Base-by-base conservation (phyloP, 2,329 filamentous ascomycete species). In the Rutstroemia sp. region DNA sequence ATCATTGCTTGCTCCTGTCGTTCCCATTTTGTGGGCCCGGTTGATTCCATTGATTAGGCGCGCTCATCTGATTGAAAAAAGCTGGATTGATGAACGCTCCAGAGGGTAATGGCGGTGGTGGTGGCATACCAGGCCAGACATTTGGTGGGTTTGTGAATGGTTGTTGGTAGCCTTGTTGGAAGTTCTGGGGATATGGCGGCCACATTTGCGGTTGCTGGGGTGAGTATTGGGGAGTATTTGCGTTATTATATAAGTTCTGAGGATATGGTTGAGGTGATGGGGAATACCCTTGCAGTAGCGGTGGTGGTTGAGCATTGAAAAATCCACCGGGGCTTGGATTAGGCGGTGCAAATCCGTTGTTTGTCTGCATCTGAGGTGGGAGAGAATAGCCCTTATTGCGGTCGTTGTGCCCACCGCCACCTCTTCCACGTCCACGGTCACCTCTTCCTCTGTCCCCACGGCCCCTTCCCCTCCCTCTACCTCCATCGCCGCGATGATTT, bases 71-170 rank as follows among this genome's bases (percentile, higher is more conserved):
- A 17, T 44, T 30, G 42, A 68, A 66, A 57, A 69, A 69, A 5
- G 64, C 63, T 19, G 67, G 67, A 34, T 69, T 69, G 36, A 68
- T 60, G 42, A 64, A 68, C 14, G 64, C 63, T n/a, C 67, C 66
- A 38, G 58, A 49, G 9, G 58, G 56, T 16, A 59, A 21, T 51
- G 61, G 38, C 12, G 58, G 50, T 44, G 54, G 49, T 39, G 56
- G 48, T 25, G 61, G 57, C 47, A 55, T 44, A 23, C 23, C 39
- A 12, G 55, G 58, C 63, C 61, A 65, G 19, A 19, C 45, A 16
- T 50, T 61, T 39, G 60, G 64, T 44, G 57, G 54, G 54, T 60
- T 61, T 47, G 42, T 27, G 16, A 51, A 55, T 12, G 40, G 16
- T 46, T 47, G 54, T 23, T 62, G 63, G 14, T 56, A 63, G n/a